Evolutionary conservation across 2,329 filamentous ascomycete species (phyloP).

Genomic region (Monosporascus sp.): DNA sequence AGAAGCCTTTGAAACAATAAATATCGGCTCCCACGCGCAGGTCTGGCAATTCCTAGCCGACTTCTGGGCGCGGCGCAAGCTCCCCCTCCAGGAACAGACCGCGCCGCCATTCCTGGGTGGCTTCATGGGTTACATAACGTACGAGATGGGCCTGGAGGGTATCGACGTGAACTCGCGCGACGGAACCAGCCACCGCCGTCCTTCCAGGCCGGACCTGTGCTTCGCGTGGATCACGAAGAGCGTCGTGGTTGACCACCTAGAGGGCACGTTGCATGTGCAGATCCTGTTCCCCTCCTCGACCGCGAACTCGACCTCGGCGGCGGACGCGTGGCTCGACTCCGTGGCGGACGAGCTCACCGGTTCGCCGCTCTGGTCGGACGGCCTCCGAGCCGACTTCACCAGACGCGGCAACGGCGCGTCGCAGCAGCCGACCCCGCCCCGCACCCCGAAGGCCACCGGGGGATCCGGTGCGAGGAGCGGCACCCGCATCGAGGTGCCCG

Average conservation of each 20-base stretch:
- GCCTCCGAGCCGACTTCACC: conserved; percentile 13
- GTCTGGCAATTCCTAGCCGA: conserved; percentile 49
- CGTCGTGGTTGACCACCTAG: conserved; percentile 69
- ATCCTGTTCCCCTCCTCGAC: conserved; percentile 43
- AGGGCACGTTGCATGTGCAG: conserved; percentile 61
- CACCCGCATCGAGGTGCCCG: conserved; percentile 34
- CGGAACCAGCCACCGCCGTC: conserved; percentile 27
- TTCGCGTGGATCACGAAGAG: conserved; percentile 73
- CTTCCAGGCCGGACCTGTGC: conserved; percentile 60
- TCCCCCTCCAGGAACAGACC: conserved; percentile 15
- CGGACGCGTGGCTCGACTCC: conserved; percentile 39
- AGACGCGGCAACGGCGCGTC: conserved; percentile 7
- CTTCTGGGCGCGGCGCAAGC: conserved; percentile 32
- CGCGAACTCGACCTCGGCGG: conserved; percentile 20
- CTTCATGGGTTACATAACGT: conserved; percentile 78
- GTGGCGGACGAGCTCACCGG: conserved; percentile 26
- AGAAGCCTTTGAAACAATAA: conserved; percentile 20
- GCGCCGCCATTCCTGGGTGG: conserved; percentile 69
- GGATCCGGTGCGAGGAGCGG: conserved; percentile 6
- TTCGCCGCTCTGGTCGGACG: conserved; percentile 29
- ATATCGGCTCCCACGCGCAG: conserved; percentile 22
- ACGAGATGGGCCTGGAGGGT: conserved; percentile 70
- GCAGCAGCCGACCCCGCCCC: conserved; percentile 23
- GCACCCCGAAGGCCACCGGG: conserved; percentile 17
- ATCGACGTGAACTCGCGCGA: conserved; percentile 40